These are phyloP conservation scores for Chlamydomonas incerta DNA, from an alignment of 139 green algal species.

Conservation along the genomic window DNA sequence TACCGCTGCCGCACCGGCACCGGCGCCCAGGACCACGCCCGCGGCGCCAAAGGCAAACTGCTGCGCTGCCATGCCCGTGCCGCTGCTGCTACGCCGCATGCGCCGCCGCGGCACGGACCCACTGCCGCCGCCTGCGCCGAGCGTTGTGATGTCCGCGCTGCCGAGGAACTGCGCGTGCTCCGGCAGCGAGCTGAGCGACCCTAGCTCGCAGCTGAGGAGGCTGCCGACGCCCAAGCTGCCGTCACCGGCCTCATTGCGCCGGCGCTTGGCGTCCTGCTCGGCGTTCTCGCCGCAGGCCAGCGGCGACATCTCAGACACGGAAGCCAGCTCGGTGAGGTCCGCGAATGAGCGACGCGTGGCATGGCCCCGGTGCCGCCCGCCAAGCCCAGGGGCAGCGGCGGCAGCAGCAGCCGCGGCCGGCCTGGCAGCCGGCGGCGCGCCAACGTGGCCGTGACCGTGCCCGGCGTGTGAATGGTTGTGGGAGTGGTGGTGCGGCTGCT, in stretches of 20 bases:
- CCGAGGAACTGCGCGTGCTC: neutral
- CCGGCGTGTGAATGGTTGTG: too few relatives aligned
- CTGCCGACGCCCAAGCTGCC: neutral
- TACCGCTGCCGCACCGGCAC: too few relatives aligned
- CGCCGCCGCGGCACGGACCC: neutral
- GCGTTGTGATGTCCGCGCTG: too few relatives aligned
- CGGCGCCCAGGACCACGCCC: too few relatives aligned
- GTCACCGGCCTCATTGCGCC: neutral
- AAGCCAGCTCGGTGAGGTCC: slow-evolving; percentile 18
- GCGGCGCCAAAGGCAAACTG: too few relatives aligned
- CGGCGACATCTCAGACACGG: neutral
- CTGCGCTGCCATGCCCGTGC: neutral
- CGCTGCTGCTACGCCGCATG: slow-evolving; percentile 28
- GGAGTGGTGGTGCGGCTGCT: too few relatives aligned
- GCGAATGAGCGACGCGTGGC: neutral
- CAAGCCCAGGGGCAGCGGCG: too few relatives aligned
- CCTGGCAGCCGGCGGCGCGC: too few relatives aligned
- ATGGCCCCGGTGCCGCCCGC: neutral
- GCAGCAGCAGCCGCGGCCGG: too few relatives aligned
- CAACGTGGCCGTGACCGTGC: too few relatives aligned
- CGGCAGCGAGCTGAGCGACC: slow-evolving; percentile 4
- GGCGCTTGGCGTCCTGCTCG: slow-evolving; percentile 13
- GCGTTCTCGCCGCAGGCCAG: neutral
- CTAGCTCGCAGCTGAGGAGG: neutral
- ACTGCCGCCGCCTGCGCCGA: neutral